phyloP scores from a whole-genome alignment of 1,284 basidiomycete species.

The Boletus austroedulis region DNA sequence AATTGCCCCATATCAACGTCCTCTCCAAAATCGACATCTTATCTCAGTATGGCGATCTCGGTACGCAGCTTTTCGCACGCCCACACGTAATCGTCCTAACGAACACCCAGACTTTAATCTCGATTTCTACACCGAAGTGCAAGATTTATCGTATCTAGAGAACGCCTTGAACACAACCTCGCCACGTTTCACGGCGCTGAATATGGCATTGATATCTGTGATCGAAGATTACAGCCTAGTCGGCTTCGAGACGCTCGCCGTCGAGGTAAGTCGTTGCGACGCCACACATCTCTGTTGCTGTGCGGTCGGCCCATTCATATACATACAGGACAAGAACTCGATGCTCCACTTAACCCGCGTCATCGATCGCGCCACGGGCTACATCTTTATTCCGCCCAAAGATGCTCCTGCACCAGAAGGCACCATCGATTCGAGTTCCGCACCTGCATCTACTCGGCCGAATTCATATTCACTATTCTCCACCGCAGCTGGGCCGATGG shows the following conservation, averaged over 20 bases:
- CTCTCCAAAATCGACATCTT: conserved; percentile 94
- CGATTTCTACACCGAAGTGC: conserved; percentile 97
- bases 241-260: conserved; percentile 94
- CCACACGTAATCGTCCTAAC: conserved; percentile 3
- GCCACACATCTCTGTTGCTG: neutral
- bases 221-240: conserved; percentile 95
- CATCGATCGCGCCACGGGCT: conserved; percentile 88
- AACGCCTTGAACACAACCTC: conserved; percentile 67
- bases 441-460: conserved; percentile 45
- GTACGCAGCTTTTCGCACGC: conserved; percentile 41
- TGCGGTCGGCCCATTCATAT: neutral
- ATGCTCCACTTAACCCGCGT: conserved; percentile 83
- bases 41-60: conserved; percentile 82
- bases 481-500: conserved; percentile 57
- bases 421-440: conserved; percentile 44
- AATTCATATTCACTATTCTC: conserved; percentile 69
- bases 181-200: conserved; percentile 72
- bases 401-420: conserved; percentile 51
- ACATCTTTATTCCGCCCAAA: conserved; percentile 72
- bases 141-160: conserved; percentile 89
- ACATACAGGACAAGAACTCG: conserved; percentile 80
- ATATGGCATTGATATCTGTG: conserved; percentile 86
- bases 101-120: conserved; percentile 82
- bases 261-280: conserved; percentile 60
- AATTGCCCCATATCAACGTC: conserved; percentile 96